These are phyloP conservation scores for Cladosporium phlei DNA, from an alignment of 2,329 filamentous ascomycete genomes.

Conservation along the genomic window DNA sequence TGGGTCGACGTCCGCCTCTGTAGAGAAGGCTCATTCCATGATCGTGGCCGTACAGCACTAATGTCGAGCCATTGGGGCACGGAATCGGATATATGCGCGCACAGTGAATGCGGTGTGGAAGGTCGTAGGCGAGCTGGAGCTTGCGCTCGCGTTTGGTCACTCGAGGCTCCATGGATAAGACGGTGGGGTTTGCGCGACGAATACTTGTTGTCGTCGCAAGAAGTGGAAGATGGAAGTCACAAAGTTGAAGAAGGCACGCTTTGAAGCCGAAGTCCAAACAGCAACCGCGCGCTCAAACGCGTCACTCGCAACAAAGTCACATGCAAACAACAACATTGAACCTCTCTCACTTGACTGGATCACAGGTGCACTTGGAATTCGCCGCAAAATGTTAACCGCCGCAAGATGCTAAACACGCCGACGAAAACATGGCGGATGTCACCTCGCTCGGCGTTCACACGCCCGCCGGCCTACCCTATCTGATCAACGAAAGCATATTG, in stretches of 20 bases:
- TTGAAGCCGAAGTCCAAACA: no score
- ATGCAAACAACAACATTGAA: constrained; percentile 1
- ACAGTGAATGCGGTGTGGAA: constrained; percentile 54
- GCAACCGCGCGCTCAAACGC: no score
- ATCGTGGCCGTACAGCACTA: constrained; percentile 57
- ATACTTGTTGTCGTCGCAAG: no score
- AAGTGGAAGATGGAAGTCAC: no score
- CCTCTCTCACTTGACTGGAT: not conserved
- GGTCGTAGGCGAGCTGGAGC: constrained; percentile 46
- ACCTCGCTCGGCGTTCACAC: constrained; percentile 87
- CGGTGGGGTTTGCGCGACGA: no score
- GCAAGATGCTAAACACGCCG: constrained; percentile 6
- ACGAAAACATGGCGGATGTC: constrained; percentile 74
- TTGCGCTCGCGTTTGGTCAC: constrained; percentile 29
- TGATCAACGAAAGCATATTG: constrained; percentile 75
- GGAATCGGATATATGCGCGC: constrained; percentile 55
- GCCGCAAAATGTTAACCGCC: no score
- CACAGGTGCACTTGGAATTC: no score
- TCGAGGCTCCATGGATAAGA: constrained; percentile 24
- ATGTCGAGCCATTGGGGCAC: constrained; percentile 57
- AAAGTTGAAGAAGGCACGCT: no score
- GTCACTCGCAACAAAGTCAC: no score
- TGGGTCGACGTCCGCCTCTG: constrained; percentile 49
- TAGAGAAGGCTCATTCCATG: constrained; percentile 56
- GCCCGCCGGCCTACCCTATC: constrained; percentile 76